Evolutionary conservation across 805 yeast genomes (phyloP), one percentile per base, ranked within the genome.

Genomic region (Limtongia smithiae): DNA sequence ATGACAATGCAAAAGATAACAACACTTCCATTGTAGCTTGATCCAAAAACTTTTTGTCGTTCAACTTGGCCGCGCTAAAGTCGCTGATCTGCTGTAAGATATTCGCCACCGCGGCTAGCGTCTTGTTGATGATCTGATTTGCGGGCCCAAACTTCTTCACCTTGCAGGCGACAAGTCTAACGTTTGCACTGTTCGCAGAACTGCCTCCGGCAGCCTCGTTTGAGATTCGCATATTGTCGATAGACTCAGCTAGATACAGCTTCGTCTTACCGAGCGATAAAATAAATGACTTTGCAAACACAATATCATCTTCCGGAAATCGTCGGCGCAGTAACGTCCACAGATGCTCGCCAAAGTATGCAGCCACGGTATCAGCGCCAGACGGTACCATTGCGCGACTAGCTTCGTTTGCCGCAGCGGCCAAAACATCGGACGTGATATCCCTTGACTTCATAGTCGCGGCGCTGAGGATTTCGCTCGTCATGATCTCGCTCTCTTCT

Each of bases 1-100:
- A 79, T 0, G 90, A 79, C 46, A 87, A 78, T 2, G 86, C 68
- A 62, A 86, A 80, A 0, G 88, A 75, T 86, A 94, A 84, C 48
- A 85, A 25, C 3, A 37, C 43, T 14, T 46, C 44, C 35, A 50
- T 41, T 36, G 55, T 46, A 7, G 47, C 21, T 20, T 35, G 34
- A 8, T 43, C 43, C n/a, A 47, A 54, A n/a, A 59, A 50, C 14
- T 37, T 50, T 35, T 41, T 44, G 5, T 36, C 38, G 4, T 43
- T 46, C 27, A 55, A 51, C 15, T 40, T 46, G 34, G 41, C 31
- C 4, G 53, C 49, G 15, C 37, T 37, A 36, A 44, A 50, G 25
- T 51, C 58, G 30, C 55, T 31, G 11, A 52, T 46, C 14, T 31
- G 37, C 25, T 51, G 51, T 24, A 58, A 20, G 20, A 56, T 24